These are phyloP conservation scores for Alectoria sarmentosa DNA, from an alignment of 495 filamentous ascomycete species.

Conservation along the genomic window DNA sequence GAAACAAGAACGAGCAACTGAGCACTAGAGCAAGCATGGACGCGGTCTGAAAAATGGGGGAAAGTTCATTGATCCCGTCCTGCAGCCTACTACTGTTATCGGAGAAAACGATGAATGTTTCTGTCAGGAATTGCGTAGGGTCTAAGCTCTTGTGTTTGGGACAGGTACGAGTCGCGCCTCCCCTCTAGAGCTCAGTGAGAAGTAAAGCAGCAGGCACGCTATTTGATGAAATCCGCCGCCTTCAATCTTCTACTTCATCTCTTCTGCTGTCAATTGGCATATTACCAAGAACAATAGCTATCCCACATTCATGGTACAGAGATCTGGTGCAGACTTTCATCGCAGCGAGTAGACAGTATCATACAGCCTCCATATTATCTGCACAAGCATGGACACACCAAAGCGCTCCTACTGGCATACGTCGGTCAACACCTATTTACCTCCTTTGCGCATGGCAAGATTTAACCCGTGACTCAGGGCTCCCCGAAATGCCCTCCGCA, in stretches of 20 bases:
- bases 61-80: background rate
- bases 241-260: background rate
- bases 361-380: background rate
- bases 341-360: background rate
- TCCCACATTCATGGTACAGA: slow-evolving; percentile 7
- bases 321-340: slow-evolving; percentile 6
- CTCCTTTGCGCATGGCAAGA: background rate
- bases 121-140: background rate
- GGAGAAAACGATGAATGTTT: background rate
- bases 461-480: slow-evolving; percentile 2
- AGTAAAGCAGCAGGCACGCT: background rate
- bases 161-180: background rate
- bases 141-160: background rate
- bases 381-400: slow-evolving; percentile 6
- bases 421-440: background rate
- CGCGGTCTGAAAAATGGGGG: slow-evolving; percentile 53
- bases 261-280: background rate
- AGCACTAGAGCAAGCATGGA: slow-evolving; percentile 84
- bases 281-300: background rate
- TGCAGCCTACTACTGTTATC: background rate
- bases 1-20: slow-evolving; percentile 97
- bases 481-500: slow-evolving; percentile 4
- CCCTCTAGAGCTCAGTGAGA: background rate
- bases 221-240: background rate
- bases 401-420: slow-evolving; percentile 5